Evolutionary conservation across 2,329 filamentous ascomycete species (phyloP), one percentile per base, ranked within the genome.

Genomic region (Sporothrix variecibatus): DNA sequence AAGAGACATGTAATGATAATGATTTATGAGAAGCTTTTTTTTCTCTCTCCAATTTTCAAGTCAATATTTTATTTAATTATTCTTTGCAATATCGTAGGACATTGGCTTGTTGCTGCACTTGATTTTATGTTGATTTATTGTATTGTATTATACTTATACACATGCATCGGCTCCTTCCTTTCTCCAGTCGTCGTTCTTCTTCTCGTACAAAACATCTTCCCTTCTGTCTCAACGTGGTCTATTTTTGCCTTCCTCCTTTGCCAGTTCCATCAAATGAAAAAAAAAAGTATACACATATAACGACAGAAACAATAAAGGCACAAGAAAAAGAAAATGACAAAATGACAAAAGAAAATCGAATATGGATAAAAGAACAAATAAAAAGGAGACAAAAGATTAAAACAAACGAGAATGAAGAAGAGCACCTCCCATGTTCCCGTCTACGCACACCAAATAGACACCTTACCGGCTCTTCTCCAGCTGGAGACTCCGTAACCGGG

Each of bases 401-500:
- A 69, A 38, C 46, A 46, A 38, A 51, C 11, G 38, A 9, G 60
- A 51, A 28, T n/a, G 34, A 34, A 8, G 38, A 34, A 65, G 12
- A 49, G 28, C 40, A 2, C 23, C 23, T 15, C 40, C 15, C 12
- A 26, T 31, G 7, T 51, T 23, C 12, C 40, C 20, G 11, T 49
- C 26, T n/a, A 31, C 12, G 26, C 6, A 28, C 23, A 28, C 31
- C 12, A 49, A 20, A 20, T 4, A 49, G 43, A 20, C 15, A 9
- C 49, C 23, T 73, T 56, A 74, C 67, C 65, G 60, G 56, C 46
- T 73, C 75, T 88, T 96, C 81, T 97, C 93, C 76, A 97, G 90
- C 80, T 93, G 90, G 82, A 98, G 84, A 83, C 93, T 97, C 85
- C 96, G 93, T 79, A 98, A 86, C 79, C 95, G 89, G 56, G 95